Evolutionary conservation across 495 filamentous ascomycete species (phyloP), one percentile per base, ranked within the genome.

Genomic region (Aspergillus bridgeri): DNA sequence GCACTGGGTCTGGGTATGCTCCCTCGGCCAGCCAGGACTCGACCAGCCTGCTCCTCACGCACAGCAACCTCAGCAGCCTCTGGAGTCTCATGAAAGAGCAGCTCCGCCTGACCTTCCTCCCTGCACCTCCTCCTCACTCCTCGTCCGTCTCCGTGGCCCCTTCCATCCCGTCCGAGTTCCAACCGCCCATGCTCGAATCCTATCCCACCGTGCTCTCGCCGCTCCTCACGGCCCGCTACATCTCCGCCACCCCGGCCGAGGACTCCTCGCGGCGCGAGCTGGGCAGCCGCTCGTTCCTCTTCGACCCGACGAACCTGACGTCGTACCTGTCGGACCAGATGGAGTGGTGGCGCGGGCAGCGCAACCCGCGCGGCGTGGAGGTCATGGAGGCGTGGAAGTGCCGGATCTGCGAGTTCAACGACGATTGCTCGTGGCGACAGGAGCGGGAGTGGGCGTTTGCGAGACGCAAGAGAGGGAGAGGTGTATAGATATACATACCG

Each of bases 361-460:
- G 92, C 18, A 74, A 79, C 55, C 83, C 92, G 0, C 75, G 81
- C n/a, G 94, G 94, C 9, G 95, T 98, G 7, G 73, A 80, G n/a
- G 79, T 95, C 13, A 86, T 92, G 69, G 95, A 98, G 58, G 89
- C 90, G 0, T 96, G 86, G 79, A 98, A 98, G 72, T 98, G 94
- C 67, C 75, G 81, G 13, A 71, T 76, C 22, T 88, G 85, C 53
- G 83, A 86, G 51, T 88, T 88, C 60, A 75, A 70, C 21, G 84
- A 86, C 19, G 81, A 80, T 8, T 88, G 85, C 56, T 68, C 67
- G 24, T 88, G 85, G 85, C 65, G 84, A 33, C 81, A 83, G 70
- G 79, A 84, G 62, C 75, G 78, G 47, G 82, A 85, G 64, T 75
- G 72, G 64, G 67, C 68, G 33, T 63, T 63, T 52, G 74, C 73